phyloP scores from a whole-genome alignment of 345 rosid species.

The Dovyalis caffra region DNA sequence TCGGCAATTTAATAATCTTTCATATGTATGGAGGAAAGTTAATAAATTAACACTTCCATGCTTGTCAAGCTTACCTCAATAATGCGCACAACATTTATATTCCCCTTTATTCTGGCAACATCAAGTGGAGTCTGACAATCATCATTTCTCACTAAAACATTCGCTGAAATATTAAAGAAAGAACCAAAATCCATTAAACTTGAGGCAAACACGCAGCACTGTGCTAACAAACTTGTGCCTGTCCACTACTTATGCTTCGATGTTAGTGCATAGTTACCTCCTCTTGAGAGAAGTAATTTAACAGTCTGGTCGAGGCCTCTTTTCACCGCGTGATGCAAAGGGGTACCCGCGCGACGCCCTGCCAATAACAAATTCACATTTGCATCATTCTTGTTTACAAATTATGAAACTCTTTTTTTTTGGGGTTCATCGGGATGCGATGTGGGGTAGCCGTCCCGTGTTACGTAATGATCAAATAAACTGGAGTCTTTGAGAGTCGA shows the following conservation, averaged over 20 bases:
- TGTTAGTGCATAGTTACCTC: constrained; percentile 51
- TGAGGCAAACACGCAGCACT: background rate
- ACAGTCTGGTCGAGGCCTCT: constrained; percentile 77
- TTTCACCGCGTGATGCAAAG: constrained; percentile 93
- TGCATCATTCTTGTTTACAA: background rate
- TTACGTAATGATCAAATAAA: too few species aligned
- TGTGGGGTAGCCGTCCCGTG: too few species aligned
- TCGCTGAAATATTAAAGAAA: constrained; percentile 46
- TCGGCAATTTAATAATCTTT: background rate
- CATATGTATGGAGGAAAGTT: background rate
- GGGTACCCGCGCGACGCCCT: constrained; percentile 89
- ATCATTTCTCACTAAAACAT: constrained; percentile 76
- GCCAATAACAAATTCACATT: background rate
- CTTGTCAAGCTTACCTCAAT: constrained; percentile 60
- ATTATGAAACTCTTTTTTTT: background rate
- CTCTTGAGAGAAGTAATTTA: constrained; percentile 66
- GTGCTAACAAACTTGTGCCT: background rate
- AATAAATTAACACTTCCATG: background rate
- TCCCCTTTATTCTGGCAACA: constrained; percentile 80
- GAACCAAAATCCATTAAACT: constrained; percentile 12
- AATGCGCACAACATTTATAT: constrained; percentile 61
- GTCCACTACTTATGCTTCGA: background rate
- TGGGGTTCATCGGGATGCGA: too few species aligned
- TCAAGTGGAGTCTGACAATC: constrained; percentile 85
- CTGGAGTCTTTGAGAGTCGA: too few species aligned